A percentile compares a stretch with the other conserved stretches of the same genome.
These are phyloP conservation scores for Quercus variabilis DNA, from an alignment of 306 rosid genomes.

Conservation along the genomic window DNA sequence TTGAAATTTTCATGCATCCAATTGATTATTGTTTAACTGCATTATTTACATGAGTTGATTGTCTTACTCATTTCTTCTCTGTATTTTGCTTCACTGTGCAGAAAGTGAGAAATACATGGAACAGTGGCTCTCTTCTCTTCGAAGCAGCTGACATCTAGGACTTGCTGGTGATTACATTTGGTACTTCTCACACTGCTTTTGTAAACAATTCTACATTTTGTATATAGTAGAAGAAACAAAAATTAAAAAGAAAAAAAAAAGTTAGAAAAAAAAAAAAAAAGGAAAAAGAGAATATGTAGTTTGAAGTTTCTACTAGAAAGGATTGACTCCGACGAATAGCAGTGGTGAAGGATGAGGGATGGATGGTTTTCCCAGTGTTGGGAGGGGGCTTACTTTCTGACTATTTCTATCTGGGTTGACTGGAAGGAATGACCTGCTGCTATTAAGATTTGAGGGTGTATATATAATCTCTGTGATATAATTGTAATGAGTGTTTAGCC, in stretches of 20 bases:
- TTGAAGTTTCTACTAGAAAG: slow-evolving; percentile 24
- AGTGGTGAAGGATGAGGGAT: slow-evolving; percentile 29
- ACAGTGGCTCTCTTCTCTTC: slow-evolving; percentile 74
- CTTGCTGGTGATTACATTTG: slow-evolving; percentile 4
- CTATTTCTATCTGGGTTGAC: neutral
- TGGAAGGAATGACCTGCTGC: slow-evolving; percentile 17
- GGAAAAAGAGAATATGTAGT: neutral
- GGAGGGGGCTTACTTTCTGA: neutral
- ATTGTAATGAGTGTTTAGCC: neutral
- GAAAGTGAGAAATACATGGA: slow-evolving; percentile 79
- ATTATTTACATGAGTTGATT: neutral
- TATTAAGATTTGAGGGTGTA: neutral
- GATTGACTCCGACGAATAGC: slow-evolving; percentile 34
- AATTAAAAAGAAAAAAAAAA: neutral
- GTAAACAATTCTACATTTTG: slow-evolving; percentile 8
- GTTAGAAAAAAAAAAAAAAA: neutral
- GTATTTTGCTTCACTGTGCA: slow-evolving; percentile 36
- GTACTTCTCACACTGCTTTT: slow-evolving; percentile 1
- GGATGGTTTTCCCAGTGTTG: slow-evolving; percentile 11
- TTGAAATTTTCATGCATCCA: neutral
- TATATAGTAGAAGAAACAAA: slow-evolving; percentile 18
- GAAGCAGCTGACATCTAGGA: slow-evolving; percentile 49
- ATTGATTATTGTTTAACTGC: neutral
- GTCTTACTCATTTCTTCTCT: slow-evolving; percentile 12
- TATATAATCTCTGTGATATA: neutral